Conservation (phyloP, 805 yeast genomes). For the Cephaloascus albidus region DNA sequence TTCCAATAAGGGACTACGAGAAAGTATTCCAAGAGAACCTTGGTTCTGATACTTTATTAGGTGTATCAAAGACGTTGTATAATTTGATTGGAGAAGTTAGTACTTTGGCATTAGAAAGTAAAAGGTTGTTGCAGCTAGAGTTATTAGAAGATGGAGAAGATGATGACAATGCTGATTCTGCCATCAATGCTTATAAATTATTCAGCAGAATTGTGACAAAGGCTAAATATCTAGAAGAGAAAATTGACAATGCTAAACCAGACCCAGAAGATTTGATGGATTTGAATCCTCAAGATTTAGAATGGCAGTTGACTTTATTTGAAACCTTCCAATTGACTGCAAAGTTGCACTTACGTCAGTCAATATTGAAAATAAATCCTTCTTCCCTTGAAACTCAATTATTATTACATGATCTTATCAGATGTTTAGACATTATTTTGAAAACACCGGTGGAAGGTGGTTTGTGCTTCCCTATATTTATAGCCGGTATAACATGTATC, state of each 20-base stretch:
- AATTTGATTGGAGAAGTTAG: constrained; percentile 61
- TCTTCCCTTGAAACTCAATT: constrained; percentile 55
- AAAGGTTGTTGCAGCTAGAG: constrained; percentile 15
- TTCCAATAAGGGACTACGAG: constrained; percentile 53
- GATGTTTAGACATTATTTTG: constrained; percentile 50
- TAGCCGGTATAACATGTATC: constrained; percentile 65
- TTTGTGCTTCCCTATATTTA: constrained; percentile 67
- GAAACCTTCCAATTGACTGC: constrained; percentile 66
- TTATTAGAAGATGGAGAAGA: constrained; percentile 1
- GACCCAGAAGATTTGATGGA: constrained; percentile 33
- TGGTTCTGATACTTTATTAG: constrained; percentile 63
- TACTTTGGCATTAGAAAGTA: constrained; percentile 45
- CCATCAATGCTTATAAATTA: constrained; percentile 17
- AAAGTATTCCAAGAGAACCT: constrained; percentile 29
- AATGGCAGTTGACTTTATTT: constrained; percentile 59
- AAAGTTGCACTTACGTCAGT: constrained; percentile 55
- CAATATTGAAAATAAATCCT: constrained; percentile 52
- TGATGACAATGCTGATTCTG: constrained; percentile 1
- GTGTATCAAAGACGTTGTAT: constrained; percentile 63
- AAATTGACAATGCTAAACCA: constrained; percentile 43
- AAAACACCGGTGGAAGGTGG: constrained; percentile 65
- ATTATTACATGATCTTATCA: constrained; percentile 41
- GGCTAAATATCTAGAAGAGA: constrained; percentile 32
- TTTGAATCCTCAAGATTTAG: constrained; percentile 39
- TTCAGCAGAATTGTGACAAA: constrained; percentile 22